Evolutionary conservation across 2,329 filamentous ascomycete species (phyloP).

Genomic region (Fusarium dimerum): DNA sequence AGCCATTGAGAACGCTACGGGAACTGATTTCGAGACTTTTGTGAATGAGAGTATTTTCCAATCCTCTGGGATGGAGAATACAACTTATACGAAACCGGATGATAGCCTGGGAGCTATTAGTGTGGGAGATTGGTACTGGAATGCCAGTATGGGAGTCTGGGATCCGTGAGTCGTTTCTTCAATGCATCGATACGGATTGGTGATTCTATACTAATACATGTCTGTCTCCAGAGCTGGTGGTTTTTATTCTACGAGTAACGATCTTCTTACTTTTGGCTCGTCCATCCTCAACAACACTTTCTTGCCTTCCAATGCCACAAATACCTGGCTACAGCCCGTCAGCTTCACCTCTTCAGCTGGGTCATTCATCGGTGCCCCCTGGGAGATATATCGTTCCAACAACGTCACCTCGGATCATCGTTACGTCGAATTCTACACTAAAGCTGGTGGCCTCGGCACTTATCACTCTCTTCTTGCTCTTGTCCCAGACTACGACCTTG

Average conservation of each 20-base stretch:
- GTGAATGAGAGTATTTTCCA: constrained; percentile 8
- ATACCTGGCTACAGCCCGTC: constrained; percentile 5
- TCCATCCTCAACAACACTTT: constrained; percentile 5
- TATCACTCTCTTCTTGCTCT: constrained; percentile 5
- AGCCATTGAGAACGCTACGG: constrained; percentile 6
- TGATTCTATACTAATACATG: not conserved
- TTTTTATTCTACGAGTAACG: constrained; percentile 8
- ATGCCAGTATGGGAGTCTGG: constrained; percentile 1
- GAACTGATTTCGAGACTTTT: not conserved
- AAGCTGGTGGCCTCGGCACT: constrained; percentile 2
- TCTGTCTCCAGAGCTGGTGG: constrained; percentile 2
- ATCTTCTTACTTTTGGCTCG: constrained; percentile 7
- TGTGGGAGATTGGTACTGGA: constrained; percentile 2
- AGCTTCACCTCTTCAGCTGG: constrained; percentile 1
- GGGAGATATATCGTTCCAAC: constrained; percentile 12
- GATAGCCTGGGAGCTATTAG: constrained; percentile 9
- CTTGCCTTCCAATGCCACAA: not conserved
- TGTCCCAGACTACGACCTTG: constrained; percentile 7
- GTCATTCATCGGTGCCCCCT: not conserved
- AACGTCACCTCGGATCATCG: constrained; percentile 6
- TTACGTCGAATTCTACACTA: constrained; percentile 7
- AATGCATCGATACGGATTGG: accelerated
- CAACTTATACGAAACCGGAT: constrained; percentile 6
- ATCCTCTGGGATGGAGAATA: constrained; percentile 7
- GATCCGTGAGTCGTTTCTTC: constrained; percentile 4